Conservation (phyloP, 2,329 filamentous ascomycete genomes). For the Sporothrix euskadiensis region DNA sequence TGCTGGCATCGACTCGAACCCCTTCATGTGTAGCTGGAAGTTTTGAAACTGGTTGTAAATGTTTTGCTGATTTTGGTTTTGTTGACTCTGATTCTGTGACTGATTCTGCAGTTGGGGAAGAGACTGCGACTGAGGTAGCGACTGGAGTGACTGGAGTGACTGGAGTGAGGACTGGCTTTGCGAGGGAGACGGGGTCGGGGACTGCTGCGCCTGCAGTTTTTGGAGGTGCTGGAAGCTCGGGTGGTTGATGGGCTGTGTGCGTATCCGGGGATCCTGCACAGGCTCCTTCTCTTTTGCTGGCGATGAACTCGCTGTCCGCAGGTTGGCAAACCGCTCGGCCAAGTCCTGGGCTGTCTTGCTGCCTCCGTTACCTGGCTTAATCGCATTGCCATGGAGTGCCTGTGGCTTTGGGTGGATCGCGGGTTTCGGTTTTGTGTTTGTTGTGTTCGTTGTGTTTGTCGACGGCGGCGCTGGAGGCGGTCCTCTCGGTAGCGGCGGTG, state of each 20-base stretch:
- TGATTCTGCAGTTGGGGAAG: conserved; percentile 36
- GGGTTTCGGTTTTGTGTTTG: conserved; percentile 44
- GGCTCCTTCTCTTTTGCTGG: conserved; percentile 42
- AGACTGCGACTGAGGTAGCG: not conserved
- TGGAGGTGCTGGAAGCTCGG: conserved; percentile 39
- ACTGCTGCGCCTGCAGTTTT: conserved; percentile 24
- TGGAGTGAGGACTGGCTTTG: not conserved
- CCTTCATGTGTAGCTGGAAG: conserved; percentile 21
- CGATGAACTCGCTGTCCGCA: conserved; percentile 44
- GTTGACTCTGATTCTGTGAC: conserved; percentile 18
- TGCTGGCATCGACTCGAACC: conserved; percentile 19
- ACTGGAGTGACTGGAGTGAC: not conserved
- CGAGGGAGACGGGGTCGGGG: conserved; percentile 15
- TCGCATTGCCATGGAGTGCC: conserved; percentile 62
- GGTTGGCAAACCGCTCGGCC: conserved; percentile 57
- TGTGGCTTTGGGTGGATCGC: conserved; percentile 66
- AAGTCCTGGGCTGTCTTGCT: conserved; percentile 51
- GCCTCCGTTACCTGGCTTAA: conserved; percentile 42
- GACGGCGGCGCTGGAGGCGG: not conserved
- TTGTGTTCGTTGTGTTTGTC: not conserved
- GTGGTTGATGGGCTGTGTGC: conserved; percentile 52
- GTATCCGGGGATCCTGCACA: conserved; percentile 55
- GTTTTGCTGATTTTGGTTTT: conserved; percentile 21
- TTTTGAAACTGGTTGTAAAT: conserved; percentile 25
- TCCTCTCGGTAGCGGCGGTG: not conserved